A percentile compares a stretch with the other conserved stretches of the same genome.
Conservation (phyloP, 1,139 yeast genomes). For the Meyerozyma carpophila region DNA sequence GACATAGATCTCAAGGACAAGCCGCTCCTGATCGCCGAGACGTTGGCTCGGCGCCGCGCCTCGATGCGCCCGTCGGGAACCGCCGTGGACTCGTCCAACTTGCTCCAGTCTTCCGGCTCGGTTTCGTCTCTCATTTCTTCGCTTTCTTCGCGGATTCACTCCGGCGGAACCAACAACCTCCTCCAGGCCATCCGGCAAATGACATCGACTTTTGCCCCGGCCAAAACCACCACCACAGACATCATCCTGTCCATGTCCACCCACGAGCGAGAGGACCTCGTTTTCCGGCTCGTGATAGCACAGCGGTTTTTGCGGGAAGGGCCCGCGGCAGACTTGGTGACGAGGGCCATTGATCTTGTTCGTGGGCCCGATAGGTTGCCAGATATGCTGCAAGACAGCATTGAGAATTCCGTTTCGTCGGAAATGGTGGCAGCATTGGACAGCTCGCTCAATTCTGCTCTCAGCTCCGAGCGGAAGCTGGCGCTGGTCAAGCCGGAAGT, state of each 20-base stretch:
- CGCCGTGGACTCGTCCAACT: conserved; percentile 12
- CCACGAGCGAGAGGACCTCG: neutral
- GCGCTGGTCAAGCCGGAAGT: conserved; percentile 22
- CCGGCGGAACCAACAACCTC: neutral
- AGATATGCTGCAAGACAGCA: neutral
- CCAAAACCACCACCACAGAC: conserved; percentile 1
- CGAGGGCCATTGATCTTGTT: neutral
- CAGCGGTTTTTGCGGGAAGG: neutral
- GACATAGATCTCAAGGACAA: conserved; percentile 17
- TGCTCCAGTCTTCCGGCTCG: conserved; percentile 15
- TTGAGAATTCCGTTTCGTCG: neutral
- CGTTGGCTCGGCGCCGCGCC: conserved; percentile 53
- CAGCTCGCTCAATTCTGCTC: neutral
- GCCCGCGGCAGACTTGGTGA: conserved; percentile 4
- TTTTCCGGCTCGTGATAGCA: neutral
- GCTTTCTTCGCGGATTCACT: neutral
- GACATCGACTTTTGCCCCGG: neutral
- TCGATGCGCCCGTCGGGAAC: conserved; percentile 16
- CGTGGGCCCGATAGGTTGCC: neutral
- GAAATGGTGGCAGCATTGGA: neutral
- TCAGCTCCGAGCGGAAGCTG: neutral
- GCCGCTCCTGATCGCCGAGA: conserved; percentile 56
- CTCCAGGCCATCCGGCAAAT: conserved; percentile 1
- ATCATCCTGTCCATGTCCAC: neutral
- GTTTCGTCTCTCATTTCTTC: neutral